Evolutionary conservation across 257 asterid genomes (phyloP), one percentile per base, ranked within the genome.

Genomic region (Gardenia jasminoides): DNA sequence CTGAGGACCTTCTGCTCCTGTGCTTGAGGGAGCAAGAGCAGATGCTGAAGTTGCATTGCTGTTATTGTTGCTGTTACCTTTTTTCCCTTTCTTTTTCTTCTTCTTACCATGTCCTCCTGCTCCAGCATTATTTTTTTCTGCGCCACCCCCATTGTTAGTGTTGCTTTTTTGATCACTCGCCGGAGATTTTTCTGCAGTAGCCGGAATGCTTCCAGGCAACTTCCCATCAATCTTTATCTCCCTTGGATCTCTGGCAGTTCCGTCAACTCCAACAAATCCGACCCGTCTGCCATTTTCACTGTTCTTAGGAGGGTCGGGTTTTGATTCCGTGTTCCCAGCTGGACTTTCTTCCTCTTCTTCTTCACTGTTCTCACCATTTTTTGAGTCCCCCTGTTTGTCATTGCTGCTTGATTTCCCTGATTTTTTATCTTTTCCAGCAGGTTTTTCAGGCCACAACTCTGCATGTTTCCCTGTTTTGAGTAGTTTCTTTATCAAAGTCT

Each of bases 391-490:
- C 12, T 78, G 81, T n/a, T 77, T 74, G 9, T 78, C 46, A 2
- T 67, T 74, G 17, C 67, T 31, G 16, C 78, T 74, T 31, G 78
- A 72, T 80, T 88, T 83, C 20, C 83, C 84, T 11, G 84, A 41
- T 70, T 87, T 88, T 76, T 86, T 88, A 12, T 81, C 82, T 76
- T 87, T 86, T 22, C 74, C 80, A 64, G 86, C 47, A 41, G 89
- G 86, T 4, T 87, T 92, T 75, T 87, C 90, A 50, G 94, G 92
- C 98, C 96, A 94, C 13, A 94, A 16, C 86, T 91, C 91, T 58
- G 98, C 96, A 71, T 86, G 94, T 31, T 89, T 94, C 19, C 97
- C 96, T 9, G 87, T 83, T 74, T 86, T 92, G 6, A 84, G 76
- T 41, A 92, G 87, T 70, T 94, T 94, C 87, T 82, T 94, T 61